phyloP scores from a whole-genome alignment of 2,329 filamentous ascomycete genomes.

The Colletotrichum camelliae region DNA sequence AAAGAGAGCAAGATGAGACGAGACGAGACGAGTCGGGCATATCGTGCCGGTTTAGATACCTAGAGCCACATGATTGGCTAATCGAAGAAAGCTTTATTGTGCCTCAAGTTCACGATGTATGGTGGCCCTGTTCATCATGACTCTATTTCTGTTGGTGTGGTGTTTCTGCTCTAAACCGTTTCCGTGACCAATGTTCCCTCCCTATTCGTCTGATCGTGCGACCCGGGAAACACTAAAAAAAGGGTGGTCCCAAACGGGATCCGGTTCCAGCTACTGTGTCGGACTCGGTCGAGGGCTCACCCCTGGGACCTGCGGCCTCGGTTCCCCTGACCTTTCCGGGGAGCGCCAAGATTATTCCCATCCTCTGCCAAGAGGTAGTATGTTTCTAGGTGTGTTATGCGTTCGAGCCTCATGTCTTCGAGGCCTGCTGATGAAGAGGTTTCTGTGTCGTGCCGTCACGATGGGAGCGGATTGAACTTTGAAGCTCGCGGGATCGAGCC shows the following conservation, averaged over 20 bases:
- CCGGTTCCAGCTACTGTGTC: slow-evolving; percentile 7
- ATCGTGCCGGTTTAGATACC: background rate
- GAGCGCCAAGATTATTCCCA: background rate
- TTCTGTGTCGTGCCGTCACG: background rate
- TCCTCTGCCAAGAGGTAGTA: background rate
- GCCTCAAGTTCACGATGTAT: background rate
- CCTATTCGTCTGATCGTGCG: background rate
- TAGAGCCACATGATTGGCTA: slow-evolving; percentile 4
- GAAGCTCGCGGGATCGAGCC: background rate
- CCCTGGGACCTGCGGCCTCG: background rate
- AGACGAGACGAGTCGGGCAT: background rate
- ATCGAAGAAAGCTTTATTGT: background rate
- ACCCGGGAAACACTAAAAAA: background rate
- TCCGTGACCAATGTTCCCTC: background rate
- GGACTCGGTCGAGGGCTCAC: background rate
- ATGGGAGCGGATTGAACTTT: background rate
- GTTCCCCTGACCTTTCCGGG: background rate
- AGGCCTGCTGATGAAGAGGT: background rate
- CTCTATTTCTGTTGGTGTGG: background rate
- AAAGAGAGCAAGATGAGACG: background rate
- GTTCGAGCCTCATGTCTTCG: background rate
- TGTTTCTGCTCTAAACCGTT: background rate
- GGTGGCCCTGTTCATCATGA: background rate
- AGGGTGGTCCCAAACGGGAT: background rate
- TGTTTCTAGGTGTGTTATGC: background rate